Percentiles rank a stretch among this genome's conserved stretches.
Conservation (phyloP, 805 yeast genomes). For the Wickerhamiella kazuoi region DNA sequence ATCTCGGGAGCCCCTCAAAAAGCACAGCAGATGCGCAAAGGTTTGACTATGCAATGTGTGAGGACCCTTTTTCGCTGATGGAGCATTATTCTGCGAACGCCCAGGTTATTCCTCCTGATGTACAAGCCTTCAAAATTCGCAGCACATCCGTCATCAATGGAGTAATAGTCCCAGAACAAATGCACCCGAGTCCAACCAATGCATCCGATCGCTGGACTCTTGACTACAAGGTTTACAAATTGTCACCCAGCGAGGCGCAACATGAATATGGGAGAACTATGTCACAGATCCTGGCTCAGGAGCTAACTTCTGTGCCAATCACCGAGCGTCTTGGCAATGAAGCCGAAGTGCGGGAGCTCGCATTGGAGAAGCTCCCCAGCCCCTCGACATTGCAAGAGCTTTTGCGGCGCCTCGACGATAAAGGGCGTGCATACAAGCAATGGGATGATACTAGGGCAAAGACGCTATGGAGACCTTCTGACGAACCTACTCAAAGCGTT, state of each 20-base stretch:
- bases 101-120: slow-evolving; percentile 10
- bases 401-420: slow-evolving; percentile 18
- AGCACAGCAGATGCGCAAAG: slow-evolving; percentile 5
- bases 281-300: slow-evolving; percentile 16
- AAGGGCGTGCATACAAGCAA: slow-evolving; percentile 16
- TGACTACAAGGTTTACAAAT: slow-evolving; percentile 16
- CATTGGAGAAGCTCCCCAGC: slow-evolving; percentile 14
- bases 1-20: slow-evolving; percentile 13
- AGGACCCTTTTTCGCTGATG: slow-evolving; percentile 11
- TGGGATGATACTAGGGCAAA: slow-evolving; percentile 11
- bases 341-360: slow-evolving; percentile 13
- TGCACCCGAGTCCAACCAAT: slow-evolving; percentile 16
- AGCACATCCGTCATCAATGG: slow-evolving; percentile 13
- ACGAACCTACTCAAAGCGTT: neutral
- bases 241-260: slow-evolving; percentile 11
- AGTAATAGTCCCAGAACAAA: slow-evolving; percentile 11
- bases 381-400: slow-evolving; percentile 15
- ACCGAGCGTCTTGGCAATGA: slow-evolving; percentile 12
- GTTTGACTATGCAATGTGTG: neutral
- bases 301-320: slow-evolving; percentile 15
- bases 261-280: slow-evolving; percentile 14
- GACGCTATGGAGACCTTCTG: slow-evolving; percentile 1
- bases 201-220: slow-evolving; percentile 23
- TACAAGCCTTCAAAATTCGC: slow-evolving; percentile 11
- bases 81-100: slow-evolving; percentile 6